A percentile compares a stretch with the other conserved stretches of the same genome.
These are phyloP conservation scores for Aspergillus cristatus DNA, from an alignment of 495 filamentous ascomycete species.

Conservation along the genomic window DNA sequence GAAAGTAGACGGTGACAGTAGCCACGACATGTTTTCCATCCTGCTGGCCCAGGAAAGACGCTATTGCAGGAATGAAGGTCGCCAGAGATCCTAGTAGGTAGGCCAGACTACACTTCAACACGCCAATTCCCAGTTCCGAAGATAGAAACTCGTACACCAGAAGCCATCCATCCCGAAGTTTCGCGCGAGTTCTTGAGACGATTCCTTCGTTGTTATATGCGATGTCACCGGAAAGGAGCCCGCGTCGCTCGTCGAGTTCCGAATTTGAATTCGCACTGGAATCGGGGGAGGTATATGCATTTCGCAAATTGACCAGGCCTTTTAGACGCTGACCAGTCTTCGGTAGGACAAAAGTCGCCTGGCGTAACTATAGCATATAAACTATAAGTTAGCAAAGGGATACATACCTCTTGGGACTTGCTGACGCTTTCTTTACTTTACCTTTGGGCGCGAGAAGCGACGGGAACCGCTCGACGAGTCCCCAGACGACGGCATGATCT, in stretches of 20 bases:
- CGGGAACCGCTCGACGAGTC: constrained; percentile 29
- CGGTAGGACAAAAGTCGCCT: constrained; percentile 45
- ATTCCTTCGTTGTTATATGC: constrained; percentile 9
- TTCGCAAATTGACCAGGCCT: constrained; percentile 39
- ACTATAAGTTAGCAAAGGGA: constrained; percentile 1
- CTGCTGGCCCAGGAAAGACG: constrained; percentile 66
- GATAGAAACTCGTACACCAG: constrained; percentile 28
- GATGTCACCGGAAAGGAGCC: constrained; percentile 28
- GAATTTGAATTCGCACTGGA: constrained; percentile 5
- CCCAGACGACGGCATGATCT: constrained; percentile 22
- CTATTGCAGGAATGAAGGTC: constrained; percentile 70
- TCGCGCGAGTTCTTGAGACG: constrained; percentile 5
- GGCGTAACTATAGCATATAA: constrained; percentile 31
- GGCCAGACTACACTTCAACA: constrained; percentile 88
- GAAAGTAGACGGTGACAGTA: constrained; percentile 90
- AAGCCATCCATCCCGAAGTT: constrained; percentile 7
- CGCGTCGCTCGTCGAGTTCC: constrained; percentile 29
- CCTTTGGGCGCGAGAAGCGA: constrained; percentile 32
- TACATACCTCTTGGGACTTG: background rate
- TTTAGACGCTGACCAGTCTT: constrained; percentile 45
- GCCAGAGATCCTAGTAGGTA: constrained; percentile 83
- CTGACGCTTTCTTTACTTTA: constrained; percentile 12
- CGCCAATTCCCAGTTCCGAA: constrained; percentile 57
- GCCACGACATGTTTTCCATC: constrained; percentile 97
- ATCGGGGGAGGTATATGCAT: constrained; percentile 13